These are phyloP conservation scores for Fusarium odoratissimum DNA, from an alignment of 2,329 filamentous ascomycete genomes.

Conservation along the genomic window DNA sequence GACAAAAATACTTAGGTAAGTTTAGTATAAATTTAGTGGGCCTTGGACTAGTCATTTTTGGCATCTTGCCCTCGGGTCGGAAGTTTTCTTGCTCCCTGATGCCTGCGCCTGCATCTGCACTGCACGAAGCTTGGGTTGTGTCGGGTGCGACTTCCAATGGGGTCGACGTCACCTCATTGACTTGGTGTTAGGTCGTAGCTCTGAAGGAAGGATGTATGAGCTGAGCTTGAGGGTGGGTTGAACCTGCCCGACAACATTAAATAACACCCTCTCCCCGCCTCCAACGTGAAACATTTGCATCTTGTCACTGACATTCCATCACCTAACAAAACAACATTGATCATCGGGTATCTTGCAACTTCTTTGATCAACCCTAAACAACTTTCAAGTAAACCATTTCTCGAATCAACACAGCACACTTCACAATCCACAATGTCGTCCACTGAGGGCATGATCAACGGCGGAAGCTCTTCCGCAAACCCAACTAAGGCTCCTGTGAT, in stretches of 20 bases:
- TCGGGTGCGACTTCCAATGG: conserved; percentile 11
- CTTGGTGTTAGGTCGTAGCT: conserved; percentile 20
- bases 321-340: background rate
- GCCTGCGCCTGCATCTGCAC: background rate
- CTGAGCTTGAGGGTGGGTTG: conserved; percentile 8
- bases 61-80: background rate
- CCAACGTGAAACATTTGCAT: conserved; percentile 1
- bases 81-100: background rate
- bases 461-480: conserved; percentile 46
- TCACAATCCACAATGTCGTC: conserved; percentile 29
- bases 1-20: background rate
- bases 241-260: conserved; percentile 25
- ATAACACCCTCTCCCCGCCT: conserved; percentile 30
- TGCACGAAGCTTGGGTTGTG: conserved; percentile 17
- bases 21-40: rapidly evolving
- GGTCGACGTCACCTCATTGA: conserved; percentile 32
- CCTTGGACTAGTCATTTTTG: background rate
- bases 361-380: background rate
- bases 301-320: background rate
- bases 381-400: background rate
- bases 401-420: background rate
- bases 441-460: conserved; percentile 42
- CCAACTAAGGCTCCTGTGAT: conserved; percentile 44
- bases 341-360: background rate
- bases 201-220: conserved; percentile 10